Percentiles rank a stretch among this genome's conserved stretches.
phyloP scores from a whole-genome alignment of 1,284 basidiomycete genomes.

The Blastosporella zonata region DNA sequence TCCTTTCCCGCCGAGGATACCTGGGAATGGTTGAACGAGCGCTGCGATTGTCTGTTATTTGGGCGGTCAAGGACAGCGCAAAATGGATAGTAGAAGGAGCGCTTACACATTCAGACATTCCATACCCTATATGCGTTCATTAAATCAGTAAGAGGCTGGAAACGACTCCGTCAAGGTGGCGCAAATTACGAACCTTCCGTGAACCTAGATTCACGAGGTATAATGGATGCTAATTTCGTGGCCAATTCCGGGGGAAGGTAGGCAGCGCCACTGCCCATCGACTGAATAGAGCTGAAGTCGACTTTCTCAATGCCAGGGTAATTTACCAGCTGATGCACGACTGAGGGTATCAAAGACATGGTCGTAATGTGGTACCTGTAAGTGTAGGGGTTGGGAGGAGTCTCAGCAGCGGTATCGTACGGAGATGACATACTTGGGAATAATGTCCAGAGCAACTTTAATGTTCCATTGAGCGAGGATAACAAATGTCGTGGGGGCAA shows the following conservation, averaged over 20 bases:
- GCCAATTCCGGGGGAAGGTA: constrained; percentile 59
- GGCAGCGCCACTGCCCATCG: constrained; percentile 56
- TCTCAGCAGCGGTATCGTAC: neutral
- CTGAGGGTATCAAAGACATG: constrained; percentile 58
- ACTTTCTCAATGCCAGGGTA: constrained; percentile 45
- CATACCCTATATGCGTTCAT: constrained; percentile 49
- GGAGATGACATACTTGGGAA: constrained; percentile 33
- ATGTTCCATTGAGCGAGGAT: constrained; percentile 62
- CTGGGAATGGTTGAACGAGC: constrained; percentile 43
- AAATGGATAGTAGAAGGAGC: neutral
- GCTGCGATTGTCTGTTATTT: constrained; percentile 53
- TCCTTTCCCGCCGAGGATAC: constrained; percentile 42
- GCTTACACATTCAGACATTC: constrained; percentile 71
- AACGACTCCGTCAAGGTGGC: constrained; percentile 1
- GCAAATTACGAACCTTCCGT: constrained; percentile 42
- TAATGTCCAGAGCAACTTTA: constrained; percentile 38
- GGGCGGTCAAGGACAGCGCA: neutral
- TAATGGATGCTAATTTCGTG: constrained; percentile 36
- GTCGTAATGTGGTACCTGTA: constrained; percentile 51
- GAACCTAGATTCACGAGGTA: constrained; percentile 36
- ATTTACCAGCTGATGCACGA: constrained; percentile 62
- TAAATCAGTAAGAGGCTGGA: neutral
- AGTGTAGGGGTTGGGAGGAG: neutral
- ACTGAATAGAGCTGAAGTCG: constrained; percentile 52
- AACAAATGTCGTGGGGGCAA: constrained; percentile 44